Conservation (phyloP, 169 alveolate genomes). For the Plasmodium chabaudi region DNA sequence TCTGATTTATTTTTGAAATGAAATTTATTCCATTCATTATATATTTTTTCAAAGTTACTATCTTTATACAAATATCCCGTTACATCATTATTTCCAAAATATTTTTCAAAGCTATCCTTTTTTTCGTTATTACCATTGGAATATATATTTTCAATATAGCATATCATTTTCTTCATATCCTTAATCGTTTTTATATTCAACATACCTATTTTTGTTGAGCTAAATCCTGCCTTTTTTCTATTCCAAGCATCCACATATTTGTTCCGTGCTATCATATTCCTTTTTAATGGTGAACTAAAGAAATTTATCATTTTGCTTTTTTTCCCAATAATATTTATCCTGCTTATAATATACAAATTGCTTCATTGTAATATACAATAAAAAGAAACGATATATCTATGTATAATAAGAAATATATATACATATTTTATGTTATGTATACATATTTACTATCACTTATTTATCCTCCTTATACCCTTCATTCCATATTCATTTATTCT, state of each 20-base stretch:
- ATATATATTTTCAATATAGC: slow-evolving; percentile 37
- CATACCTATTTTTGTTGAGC: slow-evolving; percentile 34
- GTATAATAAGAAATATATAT: no score
- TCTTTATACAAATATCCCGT: slow-evolving; percentile 12
- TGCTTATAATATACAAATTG: no score
- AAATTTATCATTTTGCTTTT: slow-evolving; percentile 27
- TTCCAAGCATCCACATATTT: not conserved
- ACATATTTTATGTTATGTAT: no score
- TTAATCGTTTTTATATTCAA: slow-evolving; percentile 12
- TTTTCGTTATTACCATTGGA: slow-evolving; percentile 13
- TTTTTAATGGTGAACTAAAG: slow-evolving; percentile 3
- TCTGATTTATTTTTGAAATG: slow-evolving; percentile 13
- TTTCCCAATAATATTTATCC: not conserved
- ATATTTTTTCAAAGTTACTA: slow-evolving; percentile 32
- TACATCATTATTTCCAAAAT: slow-evolving; percentile 43
- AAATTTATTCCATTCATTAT: slow-evolving; percentile 24
- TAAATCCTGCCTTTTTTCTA: not conserved
- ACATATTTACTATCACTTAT: no score
- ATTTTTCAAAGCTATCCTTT: not conserved
- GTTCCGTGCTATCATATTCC: slow-evolving; percentile 4
- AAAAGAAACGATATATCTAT: no score
- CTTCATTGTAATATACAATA: no score
- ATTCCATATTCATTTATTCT: not conserved
- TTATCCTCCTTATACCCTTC: no score
- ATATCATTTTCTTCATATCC: slow-evolving; percentile 48